Percentiles rank a stretch among this genome's conserved stretches.
Conservation (phyloP, 2,329 filamentous ascomycete genomes). For the Fusarium devonianum region DNA sequence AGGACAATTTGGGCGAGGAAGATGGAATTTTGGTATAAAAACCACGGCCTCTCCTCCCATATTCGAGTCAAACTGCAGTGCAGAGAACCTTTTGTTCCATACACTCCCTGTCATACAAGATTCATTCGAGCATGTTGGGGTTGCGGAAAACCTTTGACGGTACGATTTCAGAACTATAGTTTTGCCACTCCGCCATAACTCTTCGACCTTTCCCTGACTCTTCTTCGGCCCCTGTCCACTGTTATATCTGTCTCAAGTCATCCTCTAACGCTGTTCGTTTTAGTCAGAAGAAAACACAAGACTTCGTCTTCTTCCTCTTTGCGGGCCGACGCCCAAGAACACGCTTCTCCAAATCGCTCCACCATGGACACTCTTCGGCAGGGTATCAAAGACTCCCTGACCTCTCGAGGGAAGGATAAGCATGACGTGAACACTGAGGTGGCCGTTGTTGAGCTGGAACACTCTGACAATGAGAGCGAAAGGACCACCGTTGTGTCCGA, state of each 20-base stretch:
- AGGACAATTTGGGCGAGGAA: too few species aligned
- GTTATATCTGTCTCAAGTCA: too few species aligned
- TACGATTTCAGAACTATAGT: slow-evolving; percentile 5
- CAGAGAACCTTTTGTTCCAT: too few species aligned
- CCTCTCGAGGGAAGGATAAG: slow-evolving; percentile 17
- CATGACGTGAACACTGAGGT: slow-evolving; percentile 5
- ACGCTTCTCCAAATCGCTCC: slow-evolving; percentile 9
- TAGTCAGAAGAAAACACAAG: slow-evolving; percentile 34
- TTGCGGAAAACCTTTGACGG: slow-evolving; percentile 31
- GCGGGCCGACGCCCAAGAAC: slow-evolving; percentile 16
- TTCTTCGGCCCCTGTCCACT: too few species aligned
- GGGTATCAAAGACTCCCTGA: slow-evolving; percentile 20
- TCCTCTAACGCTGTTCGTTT: neutral
- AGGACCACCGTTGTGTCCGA: slow-evolving; percentile 20
- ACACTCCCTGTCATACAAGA: too few species aligned
- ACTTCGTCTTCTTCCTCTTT: slow-evolving; percentile 27
- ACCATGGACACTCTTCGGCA: slow-evolving; percentile 28
- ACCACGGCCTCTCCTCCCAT: too few species aligned
- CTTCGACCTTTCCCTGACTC: neutral
- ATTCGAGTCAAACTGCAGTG: too few species aligned
- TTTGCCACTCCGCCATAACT: neutral
- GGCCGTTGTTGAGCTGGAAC: slow-evolving; percentile 5
- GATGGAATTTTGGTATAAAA: too few species aligned
- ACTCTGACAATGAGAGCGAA: slow-evolving; percentile 27
- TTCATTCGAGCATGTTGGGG: slow-evolving; percentile 35